These are phyloP conservation scores for Ilex aquifolium DNA, from an alignment of 257 asterid genomes.

Conservation along the genomic window DNA sequence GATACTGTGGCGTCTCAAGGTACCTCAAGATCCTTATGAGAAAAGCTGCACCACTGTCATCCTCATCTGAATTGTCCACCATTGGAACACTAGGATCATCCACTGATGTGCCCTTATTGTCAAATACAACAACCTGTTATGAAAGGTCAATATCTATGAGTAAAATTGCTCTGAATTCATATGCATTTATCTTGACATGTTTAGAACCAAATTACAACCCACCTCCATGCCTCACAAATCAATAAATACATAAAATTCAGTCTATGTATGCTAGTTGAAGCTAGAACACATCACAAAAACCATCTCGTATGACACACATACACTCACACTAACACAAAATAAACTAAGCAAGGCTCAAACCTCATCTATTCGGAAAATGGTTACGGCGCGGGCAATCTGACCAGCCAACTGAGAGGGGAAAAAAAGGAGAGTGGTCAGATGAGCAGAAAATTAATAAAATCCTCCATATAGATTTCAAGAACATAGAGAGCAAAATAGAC, in stretches of 20 bases:
- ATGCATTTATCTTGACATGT: too few relatives aligned
- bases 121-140: constrained; percentile 72
- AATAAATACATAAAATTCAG: too few relatives aligned
- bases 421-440: background rate
- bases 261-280: too few relatives aligned
- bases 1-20: constrained; percentile 97
- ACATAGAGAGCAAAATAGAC: too few relatives aligned
- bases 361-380: constrained; percentile 88
- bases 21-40: constrained; percentile 78
- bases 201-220: too few relatives aligned
- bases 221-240: too few relatives aligned
- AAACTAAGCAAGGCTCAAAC: constrained; percentile 23
- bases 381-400: constrained; percentile 92
- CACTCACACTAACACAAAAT: background rate
- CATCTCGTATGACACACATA: too few relatives aligned
- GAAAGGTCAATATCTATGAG: too few relatives aligned
- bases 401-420: constrained; percentile 65
- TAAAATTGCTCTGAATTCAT: too few relatives aligned
- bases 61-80: constrained; percentile 42
- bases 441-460: too few relatives aligned
- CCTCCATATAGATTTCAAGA: too few relatives aligned
- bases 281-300: too few relatives aligned
- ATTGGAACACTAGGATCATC: constrained; percentile 29
- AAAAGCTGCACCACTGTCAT: constrained; percentile 79
- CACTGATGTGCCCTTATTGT: constrained; percentile 43